Percentiles rank a stretch among this genome's conserved stretches.
Evolutionary conservation across 345 rosid genomes (phyloP).

Genomic region (Laguncularia racemosa): DNA sequence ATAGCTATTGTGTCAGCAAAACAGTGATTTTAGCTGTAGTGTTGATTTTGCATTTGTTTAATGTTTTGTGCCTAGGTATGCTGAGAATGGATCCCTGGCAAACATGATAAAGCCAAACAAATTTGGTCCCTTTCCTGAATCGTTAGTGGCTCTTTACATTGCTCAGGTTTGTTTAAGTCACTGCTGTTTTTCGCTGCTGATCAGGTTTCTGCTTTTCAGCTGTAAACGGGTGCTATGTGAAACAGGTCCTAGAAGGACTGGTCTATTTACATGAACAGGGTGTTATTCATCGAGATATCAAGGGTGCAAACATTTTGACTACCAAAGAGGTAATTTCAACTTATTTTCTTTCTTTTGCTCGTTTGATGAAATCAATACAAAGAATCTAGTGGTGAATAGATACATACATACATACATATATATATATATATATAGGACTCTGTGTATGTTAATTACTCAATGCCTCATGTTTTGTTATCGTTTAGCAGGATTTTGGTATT

Average conservation of each 20-base stretch:
- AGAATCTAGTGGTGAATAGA: no score
- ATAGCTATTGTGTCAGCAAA: slow-evolving; percentile 4
- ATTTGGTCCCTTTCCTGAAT: slow-evolving; percentile 98
- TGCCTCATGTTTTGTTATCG: no score
- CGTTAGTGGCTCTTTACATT: slow-evolving; percentile 92
- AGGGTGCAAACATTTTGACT: slow-evolving; percentile 99
- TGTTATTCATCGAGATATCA: slow-evolving; percentile 98
- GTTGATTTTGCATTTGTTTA: slow-evolving; percentile 8
- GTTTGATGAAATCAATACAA: neutral
- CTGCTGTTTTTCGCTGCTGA: slow-evolving; percentile 14
- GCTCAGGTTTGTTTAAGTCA: slow-evolving; percentile 74
- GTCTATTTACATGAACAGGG: slow-evolving; percentile 99
- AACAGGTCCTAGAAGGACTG: slow-evolving; percentile 91
- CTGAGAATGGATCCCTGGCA: slow-evolving; percentile 99
- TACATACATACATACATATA: no score
- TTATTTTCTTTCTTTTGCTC: neutral
- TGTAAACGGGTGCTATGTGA: slow-evolving; percentile 16
- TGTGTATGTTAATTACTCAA: no score
- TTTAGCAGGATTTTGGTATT: no score
- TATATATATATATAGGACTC: no score
- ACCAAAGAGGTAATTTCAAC: slow-evolving; percentile 70
- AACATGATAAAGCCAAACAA: slow-evolving; percentile 97
- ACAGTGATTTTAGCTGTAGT: slow-evolving; percentile 3
- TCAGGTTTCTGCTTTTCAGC: slow-evolving; percentile 1
- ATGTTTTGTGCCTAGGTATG: slow-evolving; percentile 47